phyloP scores from a whole-genome alignment of 2,329 filamentous ascomycete genomes.

The Penicillium sp. region DNA sequence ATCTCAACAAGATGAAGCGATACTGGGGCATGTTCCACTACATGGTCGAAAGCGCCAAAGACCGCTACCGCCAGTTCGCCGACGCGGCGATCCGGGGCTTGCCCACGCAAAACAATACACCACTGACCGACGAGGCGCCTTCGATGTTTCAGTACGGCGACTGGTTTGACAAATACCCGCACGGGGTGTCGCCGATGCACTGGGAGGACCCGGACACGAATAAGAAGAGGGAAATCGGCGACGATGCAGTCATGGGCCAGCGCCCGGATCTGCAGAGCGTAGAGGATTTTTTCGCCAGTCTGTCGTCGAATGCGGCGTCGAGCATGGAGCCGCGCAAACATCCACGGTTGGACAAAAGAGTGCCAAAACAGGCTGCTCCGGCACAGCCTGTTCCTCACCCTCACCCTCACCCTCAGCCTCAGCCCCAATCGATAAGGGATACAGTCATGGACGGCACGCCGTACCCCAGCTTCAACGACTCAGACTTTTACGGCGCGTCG shows the following conservation, averaged over 20 bases:
- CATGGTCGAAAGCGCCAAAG: conserved; percentile 87
- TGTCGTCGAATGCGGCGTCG: conserved; percentile 52
- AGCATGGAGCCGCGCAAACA: conserved; percentile 8
- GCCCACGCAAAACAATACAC: conserved; percentile 25
- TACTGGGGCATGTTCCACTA: conserved; percentile 99
- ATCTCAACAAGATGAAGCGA: conserved; percentile 89
- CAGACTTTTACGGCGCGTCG: conserved; percentile 13
- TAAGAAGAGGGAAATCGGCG: conserved; percentile 69
- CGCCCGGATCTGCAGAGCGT: conserved; percentile 89
- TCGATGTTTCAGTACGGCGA: conserved; percentile 92
- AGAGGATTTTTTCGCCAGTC: conserved; percentile 84
- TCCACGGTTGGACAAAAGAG: conserved; percentile 21
- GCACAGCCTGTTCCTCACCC: conserved; percentile 21
- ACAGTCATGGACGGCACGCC: conserved; percentile 7
- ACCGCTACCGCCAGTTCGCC: conserved; percentile 78
- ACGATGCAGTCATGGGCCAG: conserved; percentile 85
- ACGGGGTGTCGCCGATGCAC: conserved; percentile 80
- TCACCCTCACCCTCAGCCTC: conserved; percentile 17
- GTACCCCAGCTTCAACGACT: conserved; percentile 22
- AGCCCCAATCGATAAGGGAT: conserved; percentile 23
- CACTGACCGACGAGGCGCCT: conserved; percentile 41
- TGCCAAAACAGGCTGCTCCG: conserved; percentile 7
- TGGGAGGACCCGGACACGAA: conserved; percentile 70
- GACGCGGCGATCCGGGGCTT: conserved; percentile 70
- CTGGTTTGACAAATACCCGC: conserved; percentile 94